Evolutionary conservation across 805 yeast genomes (phyloP).

Genomic region (Yamadazyma endophytica): DNA sequence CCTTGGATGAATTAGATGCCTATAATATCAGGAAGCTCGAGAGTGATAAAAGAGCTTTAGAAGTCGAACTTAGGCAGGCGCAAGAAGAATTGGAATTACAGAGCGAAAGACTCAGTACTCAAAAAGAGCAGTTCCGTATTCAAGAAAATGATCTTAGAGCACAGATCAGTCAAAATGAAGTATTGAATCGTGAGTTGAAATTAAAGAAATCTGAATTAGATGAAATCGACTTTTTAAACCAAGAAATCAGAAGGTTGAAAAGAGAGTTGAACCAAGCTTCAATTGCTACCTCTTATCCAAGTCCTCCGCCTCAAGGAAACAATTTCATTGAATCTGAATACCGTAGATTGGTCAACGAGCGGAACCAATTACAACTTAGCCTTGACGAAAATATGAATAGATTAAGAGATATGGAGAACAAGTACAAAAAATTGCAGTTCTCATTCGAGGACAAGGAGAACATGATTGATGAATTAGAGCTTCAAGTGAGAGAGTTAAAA

Average conservation of each 20-base stretch:
- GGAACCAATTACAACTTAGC: constrained; percentile 12
- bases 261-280: constrained; percentile 7
- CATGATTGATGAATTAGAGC: constrained; percentile 27
- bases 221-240: constrained; percentile 8
- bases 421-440: constrained; percentile 14
- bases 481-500: constrained; percentile 28
- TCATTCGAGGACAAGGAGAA: constrained; percentile 31
- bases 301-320: constrained; percentile 1
- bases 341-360: constrained; percentile 10
- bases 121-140: neutral
- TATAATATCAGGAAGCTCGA: constrained; percentile 16
- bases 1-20: constrained; percentile 19
- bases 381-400: constrained; percentile 36
- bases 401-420: constrained; percentile 15
- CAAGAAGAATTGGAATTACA: constrained; percentile 30
- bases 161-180: constrained; percentile 24
- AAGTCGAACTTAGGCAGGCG: too few relatives aligned
- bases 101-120: constrained; percentile 15
- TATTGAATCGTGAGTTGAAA: constrained; percentile 31
- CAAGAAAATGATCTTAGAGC: neutral
- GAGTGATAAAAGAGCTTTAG: constrained; percentile 17
- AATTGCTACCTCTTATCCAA: neutral
- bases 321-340: constrained; percentile 8
- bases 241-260: constrained; percentile 9
- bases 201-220: constrained; percentile 25